These are phyloP conservation scores for Salix koriyanagi DNA, from an alignment of 345 rosid genomes.

Conservation along the genomic window DNA sequence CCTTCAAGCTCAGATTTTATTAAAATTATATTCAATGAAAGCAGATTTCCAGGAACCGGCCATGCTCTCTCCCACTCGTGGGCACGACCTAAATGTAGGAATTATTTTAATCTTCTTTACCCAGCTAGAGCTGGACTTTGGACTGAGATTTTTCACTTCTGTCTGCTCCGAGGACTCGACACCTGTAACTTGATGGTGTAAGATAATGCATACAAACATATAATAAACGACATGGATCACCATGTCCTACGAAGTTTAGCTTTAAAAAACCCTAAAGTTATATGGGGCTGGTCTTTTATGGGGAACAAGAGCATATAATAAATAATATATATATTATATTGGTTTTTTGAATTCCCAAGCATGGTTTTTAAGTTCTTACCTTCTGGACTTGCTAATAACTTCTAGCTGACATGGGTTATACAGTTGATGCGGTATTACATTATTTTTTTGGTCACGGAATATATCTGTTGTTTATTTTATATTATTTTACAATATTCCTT, in stretches of 20 bases:
- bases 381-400: conserved; percentile 2
- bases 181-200: not conserved
- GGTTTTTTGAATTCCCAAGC: conserved; percentile 10
- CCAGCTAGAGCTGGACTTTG: not conserved
- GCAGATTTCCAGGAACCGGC: conserved; percentile 48
- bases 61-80: conserved; percentile 44
- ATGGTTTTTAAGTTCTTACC: conserved; percentile 5
- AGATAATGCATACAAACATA: not conserved
- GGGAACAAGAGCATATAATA: not conserved
- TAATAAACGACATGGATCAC: conserved; percentile 32
- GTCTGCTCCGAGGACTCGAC: conserved; percentile 1
- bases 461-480: not conserved
- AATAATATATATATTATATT: not conserved
- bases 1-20: conserved; percentile 24
- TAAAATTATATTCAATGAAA: conserved; percentile 10
- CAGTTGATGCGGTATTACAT: not conserved
- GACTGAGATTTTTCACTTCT: not conserved
- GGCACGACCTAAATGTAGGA: conserved; percentile 38
- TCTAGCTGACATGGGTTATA: not conserved
- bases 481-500: not conserved
- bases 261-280: not conserved
- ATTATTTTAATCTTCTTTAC: conserved; percentile 8
- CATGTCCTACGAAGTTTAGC: conserved; percentile 6
- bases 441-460: not conserved
- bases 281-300: not conserved